Percentiles rank a stretch among this genome's conserved stretches.
These are phyloP conservation scores for Coriolopsis trogii DNA, from an alignment of 1,284 basidiomycete species.

Conservation along the genomic window DNA sequence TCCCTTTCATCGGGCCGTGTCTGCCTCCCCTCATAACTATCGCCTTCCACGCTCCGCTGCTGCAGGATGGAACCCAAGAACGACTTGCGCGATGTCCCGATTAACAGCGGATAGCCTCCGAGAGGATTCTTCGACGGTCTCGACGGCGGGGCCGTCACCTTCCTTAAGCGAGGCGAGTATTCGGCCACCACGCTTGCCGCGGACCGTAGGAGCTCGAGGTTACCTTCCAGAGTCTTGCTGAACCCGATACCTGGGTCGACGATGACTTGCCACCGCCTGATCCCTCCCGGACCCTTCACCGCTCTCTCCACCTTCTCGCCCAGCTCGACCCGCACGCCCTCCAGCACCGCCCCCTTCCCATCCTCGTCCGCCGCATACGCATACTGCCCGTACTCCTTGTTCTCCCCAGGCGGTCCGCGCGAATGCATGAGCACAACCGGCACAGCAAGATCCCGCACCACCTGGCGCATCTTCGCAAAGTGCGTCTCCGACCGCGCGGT, in stretches of 20 bases:
- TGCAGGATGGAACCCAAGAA: slow-evolving; percentile 74
- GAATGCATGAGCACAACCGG: slow-evolving; percentile 95
- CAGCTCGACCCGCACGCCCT: slow-evolving; percentile 78
- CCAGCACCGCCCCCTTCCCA: slow-evolving; percentile 55
- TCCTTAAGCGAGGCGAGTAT: slow-evolving; percentile 29
- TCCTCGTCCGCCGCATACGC: slow-evolving; percentile 35
- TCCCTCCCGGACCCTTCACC: slow-evolving; percentile 72
- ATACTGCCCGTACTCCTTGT: slow-evolving; percentile 69
- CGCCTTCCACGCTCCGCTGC: slow-evolving; percentile 36
- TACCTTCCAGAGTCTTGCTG: slow-evolving; percentile 84
- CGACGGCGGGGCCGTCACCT: neutral
- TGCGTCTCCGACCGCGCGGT: slow-evolving; percentile 38
- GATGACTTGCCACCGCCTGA: slow-evolving; percentile 90
- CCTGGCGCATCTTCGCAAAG: slow-evolving; percentile 63
- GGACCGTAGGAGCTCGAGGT: slow-evolving; percentile 69
- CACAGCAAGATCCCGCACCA: slow-evolving; percentile 64
- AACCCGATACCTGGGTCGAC: slow-evolving; percentile 96
- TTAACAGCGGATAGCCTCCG: slow-evolving; percentile 69
- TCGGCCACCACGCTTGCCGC: slow-evolving; percentile 52
- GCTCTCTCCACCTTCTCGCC: slow-evolving; percentile 69
- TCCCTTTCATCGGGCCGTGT: slow-evolving; percentile 67
- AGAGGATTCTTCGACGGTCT: slow-evolving; percentile 50
- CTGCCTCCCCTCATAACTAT: slow-evolving; percentile 47
- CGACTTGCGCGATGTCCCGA: slow-evolving; percentile 85
- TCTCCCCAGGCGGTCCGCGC: slow-evolving; percentile 74